These are phyloP conservation scores for Arctium minus DNA, from an alignment of 129 eudicot species.

Conservation along the genomic window DNA sequence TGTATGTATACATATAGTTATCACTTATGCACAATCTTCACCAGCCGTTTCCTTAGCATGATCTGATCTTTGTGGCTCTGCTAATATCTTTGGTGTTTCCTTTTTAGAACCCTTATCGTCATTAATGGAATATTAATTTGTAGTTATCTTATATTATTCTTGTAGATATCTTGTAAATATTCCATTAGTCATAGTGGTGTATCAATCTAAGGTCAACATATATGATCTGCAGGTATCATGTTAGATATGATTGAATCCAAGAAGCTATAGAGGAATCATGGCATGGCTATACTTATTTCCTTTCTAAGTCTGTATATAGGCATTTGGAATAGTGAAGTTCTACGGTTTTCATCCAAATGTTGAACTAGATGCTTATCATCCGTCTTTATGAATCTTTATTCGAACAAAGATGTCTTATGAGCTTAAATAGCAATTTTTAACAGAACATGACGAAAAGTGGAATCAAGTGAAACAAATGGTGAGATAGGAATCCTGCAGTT, in stretches of 20 bases:
- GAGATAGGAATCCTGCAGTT: neutral
- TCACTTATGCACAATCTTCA: neutral
- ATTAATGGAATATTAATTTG: no score
- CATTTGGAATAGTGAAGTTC: neutral
- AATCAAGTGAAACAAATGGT: neutral
- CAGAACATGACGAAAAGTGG: neutral
- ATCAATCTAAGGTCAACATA: neutral
- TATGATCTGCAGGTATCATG: neutral
- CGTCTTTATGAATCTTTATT: neutral
- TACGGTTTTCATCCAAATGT: neutral
- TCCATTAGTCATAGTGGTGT: neutral
- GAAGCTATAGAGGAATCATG: neutral
- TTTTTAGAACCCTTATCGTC: neutral
- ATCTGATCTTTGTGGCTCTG: neutral
- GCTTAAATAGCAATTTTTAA: neutral
- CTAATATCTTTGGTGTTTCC: neutral
- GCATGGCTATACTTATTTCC: neutral
- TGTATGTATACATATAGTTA: neutral
- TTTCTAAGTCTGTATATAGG: neutral
- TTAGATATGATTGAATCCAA: no score
- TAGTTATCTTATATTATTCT: no score
- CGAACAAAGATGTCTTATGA: neutral
- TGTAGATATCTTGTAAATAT: no score
- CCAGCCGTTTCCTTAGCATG: neutral
- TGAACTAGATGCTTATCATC: slow-evolving; percentile 8